These are phyloP conservation scores for Leccinum sublutescens DNA, from an alignment of 768 basidiomycete genomes.

Conservation along the genomic window DNA sequence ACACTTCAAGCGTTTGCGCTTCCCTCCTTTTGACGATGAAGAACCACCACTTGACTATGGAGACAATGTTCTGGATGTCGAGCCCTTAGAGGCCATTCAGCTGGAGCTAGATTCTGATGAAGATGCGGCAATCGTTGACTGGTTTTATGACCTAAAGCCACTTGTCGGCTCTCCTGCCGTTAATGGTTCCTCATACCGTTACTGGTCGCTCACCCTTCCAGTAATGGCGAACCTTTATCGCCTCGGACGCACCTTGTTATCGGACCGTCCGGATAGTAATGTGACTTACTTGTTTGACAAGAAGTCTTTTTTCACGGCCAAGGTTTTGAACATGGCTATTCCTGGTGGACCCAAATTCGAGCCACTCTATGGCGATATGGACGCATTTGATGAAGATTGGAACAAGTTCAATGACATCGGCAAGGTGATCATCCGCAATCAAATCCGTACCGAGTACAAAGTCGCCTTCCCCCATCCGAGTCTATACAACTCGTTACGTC, in stretches of 20 bases:
- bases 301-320: slow-evolving; percentile 96
- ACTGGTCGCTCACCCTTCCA: slow-evolving; percentile 89
- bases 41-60: slow-evolving; percentile 99
- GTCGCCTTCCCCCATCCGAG: slow-evolving; percentile 88
- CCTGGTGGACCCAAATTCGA: slow-evolving; percentile 99
- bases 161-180: slow-evolving; percentile 86
- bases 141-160: slow-evolving; percentile 98
- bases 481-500: slow-evolving; percentile 95
- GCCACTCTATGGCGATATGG: slow-evolving; percentile 95
- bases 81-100: slow-evolving; percentile 97
- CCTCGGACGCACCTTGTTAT: slow-evolving; percentile 88
- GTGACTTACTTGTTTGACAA: slow-evolving; percentile 95
- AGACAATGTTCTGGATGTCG: slow-evolving; percentile 97
- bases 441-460: slow-evolving; percentile 98
- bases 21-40: slow-evolving; percentile 99
- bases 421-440: slow-evolving; percentile 98
- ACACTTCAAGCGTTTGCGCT: slow-evolving; percentile 99
- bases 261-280: slow-evolving; percentile 90
- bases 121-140: slow-evolving; percentile 87
- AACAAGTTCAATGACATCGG: slow-evolving; percentile 99
- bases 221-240: slow-evolving; percentile 97
- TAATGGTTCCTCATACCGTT: slow-evolving; percentile 91
- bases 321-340: slow-evolving; percentile 94
- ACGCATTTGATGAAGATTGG: slow-evolving; percentile 97
- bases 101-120: slow-evolving; percentile 92